These are phyloP conservation scores for Boletus hoseneyae DNA, from an alignment of 1,284 basidiomycete species.

Conservation along the genomic window DNA sequence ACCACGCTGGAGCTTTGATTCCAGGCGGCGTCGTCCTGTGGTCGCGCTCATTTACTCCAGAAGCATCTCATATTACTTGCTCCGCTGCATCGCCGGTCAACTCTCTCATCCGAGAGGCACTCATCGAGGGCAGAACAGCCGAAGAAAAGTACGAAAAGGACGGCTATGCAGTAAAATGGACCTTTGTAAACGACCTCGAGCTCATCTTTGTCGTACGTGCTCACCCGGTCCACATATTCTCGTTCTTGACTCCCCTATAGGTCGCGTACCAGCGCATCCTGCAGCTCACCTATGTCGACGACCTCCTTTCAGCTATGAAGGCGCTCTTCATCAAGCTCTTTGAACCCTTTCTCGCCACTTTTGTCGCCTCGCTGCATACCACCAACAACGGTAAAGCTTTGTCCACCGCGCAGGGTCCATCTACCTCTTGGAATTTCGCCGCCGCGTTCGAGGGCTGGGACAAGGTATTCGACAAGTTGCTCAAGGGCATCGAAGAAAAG, in stretches of 20 bases:
- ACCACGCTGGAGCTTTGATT: conserved; percentile 4
- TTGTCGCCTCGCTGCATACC: conserved; percentile 78
- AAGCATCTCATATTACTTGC: conserved; percentile 67
- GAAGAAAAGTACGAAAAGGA: conserved; percentile 88
- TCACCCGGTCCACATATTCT: not conserved
- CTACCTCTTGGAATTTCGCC: conserved; percentile 62
- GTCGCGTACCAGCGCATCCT: conserved; percentile 97
- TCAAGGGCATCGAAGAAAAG: conserved; percentile 74
- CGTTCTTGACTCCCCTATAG: conserved; percentile 39
- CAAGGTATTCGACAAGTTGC: conserved; percentile 70
- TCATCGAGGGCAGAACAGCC: conserved; percentile 79
- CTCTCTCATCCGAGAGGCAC: conserved; percentile 82
- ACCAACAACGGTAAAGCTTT: conserved; percentile 42
- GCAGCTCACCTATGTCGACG: conserved; percentile 91
- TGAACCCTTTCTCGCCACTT: conserved; percentile 74
- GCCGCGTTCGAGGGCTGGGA: conserved; percentile 83
- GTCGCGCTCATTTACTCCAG: conserved; percentile 89
- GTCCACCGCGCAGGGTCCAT: conserved; percentile 36
- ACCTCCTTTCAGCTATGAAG: conserved; percentile 79
- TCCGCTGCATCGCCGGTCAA: conserved; percentile 87
- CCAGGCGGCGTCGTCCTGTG: conserved; percentile 89
- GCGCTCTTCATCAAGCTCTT: conserved; percentile 84
- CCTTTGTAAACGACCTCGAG: conserved; percentile 88
- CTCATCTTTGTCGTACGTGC: conserved; percentile 87
- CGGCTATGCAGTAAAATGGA: conserved; percentile 90